Evolutionary conservation across 768 basidiomycete genomes (phyloP).

Genomic region (Galerina marginata): DNA sequence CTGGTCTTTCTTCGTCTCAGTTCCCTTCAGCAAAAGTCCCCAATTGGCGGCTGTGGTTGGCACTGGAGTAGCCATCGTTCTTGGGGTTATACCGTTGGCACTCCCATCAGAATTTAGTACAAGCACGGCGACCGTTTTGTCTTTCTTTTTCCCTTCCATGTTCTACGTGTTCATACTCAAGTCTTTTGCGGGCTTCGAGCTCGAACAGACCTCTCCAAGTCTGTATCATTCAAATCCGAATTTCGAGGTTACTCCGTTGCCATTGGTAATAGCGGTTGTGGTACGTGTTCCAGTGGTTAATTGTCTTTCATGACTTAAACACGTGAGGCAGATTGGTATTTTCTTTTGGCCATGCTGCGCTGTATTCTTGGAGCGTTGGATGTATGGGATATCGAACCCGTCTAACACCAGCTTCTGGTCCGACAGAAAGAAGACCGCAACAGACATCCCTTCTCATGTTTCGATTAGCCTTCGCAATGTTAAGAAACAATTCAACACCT

Average conservation of each 20-base stretch:
- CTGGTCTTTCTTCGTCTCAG: slow-evolving; percentile 73
- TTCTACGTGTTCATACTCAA: slow-evolving; percentile 77
- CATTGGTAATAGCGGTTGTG: slow-evolving; percentile 65
- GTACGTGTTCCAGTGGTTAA: slow-evolving; percentile 45
- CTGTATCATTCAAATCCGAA: slow-evolving; percentile 64
- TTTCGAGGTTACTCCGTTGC: slow-evolving; percentile 53
- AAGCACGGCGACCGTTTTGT: slow-evolving; percentile 47
- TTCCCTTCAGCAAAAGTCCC: slow-evolving; percentile 74
- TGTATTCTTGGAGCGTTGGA: slow-evolving; percentile 59
- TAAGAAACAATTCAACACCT: slow-evolving; percentile 60
- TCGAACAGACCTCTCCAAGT: slow-evolving; percentile 55
- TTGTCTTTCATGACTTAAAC: neutral
- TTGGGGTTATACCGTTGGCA: slow-evolving; percentile 54
- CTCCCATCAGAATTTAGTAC: slow-evolving; percentile 55
- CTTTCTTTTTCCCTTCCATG: slow-evolving; percentile 72
- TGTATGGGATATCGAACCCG: slow-evolving; percentile 63
- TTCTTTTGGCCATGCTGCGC: slow-evolving; percentile 79
- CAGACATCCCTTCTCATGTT: slow-evolving; percentile 39
- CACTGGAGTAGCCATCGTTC: slow-evolving; percentile 67
- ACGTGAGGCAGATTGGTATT: slow-evolving; percentile 57
- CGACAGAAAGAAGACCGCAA: neutral
- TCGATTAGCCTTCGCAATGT: slow-evolving; percentile 70
- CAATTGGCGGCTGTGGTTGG: slow-evolving; percentile 72
- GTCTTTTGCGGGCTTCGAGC: slow-evolving; percentile 71
- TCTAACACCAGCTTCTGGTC: slow-evolving; percentile 15